Base-by-base conservation (phyloP, 495 filamentous ascomycete species). In the Darksidea phi region DNA sequence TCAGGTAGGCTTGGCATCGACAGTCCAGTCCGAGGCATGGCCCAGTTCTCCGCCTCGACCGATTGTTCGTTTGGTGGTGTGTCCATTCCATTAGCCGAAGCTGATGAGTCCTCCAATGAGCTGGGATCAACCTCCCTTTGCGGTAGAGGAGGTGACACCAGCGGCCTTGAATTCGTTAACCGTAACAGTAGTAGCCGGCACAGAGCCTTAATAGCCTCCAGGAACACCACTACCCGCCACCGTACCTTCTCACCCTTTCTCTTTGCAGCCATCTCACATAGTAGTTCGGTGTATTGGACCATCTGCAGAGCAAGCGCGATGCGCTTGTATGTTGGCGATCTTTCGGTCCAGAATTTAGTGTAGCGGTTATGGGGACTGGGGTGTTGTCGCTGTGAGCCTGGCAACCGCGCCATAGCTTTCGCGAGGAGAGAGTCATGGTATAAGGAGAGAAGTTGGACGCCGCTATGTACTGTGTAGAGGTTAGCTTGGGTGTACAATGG, bases 391-490 rank as follows among this genome's bases (percentile, higher is more conserved):
- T 49, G 54, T 66, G 61, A 75, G 71, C 67, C 71, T 73, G 72
- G 76, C 64, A 69, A 71, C 66, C 65, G 70, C 37, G 77, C 75
- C 55, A 83, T 66, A 23, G 87, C 85, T 66, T 84, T 80, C 50
- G 85, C 82, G 23, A 98, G 89, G 41, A 98, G 84, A 37, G 86
- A 84, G 73, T 97, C 92, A 79, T 97, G 92, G 75, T 97, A 97
- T 59, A 97, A 81, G 11, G 93, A 92, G 57, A 98, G 82, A 12
- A 98, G 80, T 68, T 95, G 90, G 32, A 97, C 86, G 57, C 84
- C 83, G 41, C 87, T 90, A 68, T 98, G 91, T 18, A 97, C 81
- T 83, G 61, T 42, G 6, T 12, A 34, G 20, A 37, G 42, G 57
- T 41, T 41, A 64, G 54, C 60, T 43, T 5, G 28, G 13, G 34